Evolutionary conservation across 306 rosid genomes (phyloP), one percentile per base, ranked within the genome.

Genomic region (Lathyrus aphaca): DNA sequence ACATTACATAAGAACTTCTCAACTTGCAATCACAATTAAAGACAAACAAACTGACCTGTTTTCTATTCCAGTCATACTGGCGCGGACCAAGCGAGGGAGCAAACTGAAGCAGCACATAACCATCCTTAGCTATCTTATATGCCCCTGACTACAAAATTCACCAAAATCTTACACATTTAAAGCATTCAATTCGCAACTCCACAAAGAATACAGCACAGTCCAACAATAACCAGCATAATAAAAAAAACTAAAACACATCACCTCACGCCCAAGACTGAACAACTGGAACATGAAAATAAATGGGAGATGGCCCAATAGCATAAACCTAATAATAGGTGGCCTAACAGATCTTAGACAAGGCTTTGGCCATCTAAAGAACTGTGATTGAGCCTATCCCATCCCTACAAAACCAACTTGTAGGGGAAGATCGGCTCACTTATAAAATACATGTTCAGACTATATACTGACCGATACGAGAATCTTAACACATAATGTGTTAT

Each of bases 91-190:
- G 71, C 0, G 95, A 90, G 2, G 96, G 99, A 39, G 99, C 97
- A 71, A 94, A 89, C 85, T 94, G 95, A 84, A 91, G 99, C 71
- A 94, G 76, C 62, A 94, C 77, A 80, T 82, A 81, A 62, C 99
- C 99, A 48, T 94, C 96, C 87, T 68, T 86, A n/a, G 95, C 75
- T 66, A 94, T 63, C 81, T 91, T 91, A 77, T 81, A 89, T 25
- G 99, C 96, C 51, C 97, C 95, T 8, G 99, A 91, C 97, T 94
- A 78, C 74, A 64, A 44, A 56, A 66, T 17, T 2, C 51, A 63
- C 51, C 68, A 63, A 40, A 62, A 63, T 13, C 7, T 23, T 29
- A 57, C 66, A 79, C 16, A 51, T 73, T 56, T 16, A 78, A 13
- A 69, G 11, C 64, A 69, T 10, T 32, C 5, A 8, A 39, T 51